Conservation (phyloP, 2,329 filamentous ascomycete species). For the Coniochaeta prunicola region DNA sequence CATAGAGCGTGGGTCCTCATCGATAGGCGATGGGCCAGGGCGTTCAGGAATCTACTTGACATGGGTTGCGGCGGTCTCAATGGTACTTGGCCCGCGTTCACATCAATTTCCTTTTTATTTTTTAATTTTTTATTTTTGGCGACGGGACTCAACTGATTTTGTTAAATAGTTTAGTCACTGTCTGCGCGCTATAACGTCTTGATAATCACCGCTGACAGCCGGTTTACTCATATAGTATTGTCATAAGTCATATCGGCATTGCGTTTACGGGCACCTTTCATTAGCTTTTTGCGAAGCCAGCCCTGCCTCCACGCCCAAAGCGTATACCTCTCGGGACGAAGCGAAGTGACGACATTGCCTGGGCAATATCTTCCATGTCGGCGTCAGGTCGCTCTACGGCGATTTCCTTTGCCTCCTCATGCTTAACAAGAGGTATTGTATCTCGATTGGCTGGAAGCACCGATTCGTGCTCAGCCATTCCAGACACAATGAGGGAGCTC, state of each 20-base stretch:
- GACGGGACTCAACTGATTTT: not conserved
- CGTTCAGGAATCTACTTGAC: not conserved
- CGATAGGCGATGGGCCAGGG: not conserved
- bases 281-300: constrained; percentile 45
- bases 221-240: not conserved
- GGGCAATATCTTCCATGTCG: constrained; percentile 56
- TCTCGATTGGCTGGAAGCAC: not conserved
- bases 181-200: not conserved
- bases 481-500: constrained; percentile 8
- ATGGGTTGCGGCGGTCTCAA: not conserved
- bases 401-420: constrained; percentile 2
- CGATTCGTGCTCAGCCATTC: not conserved
- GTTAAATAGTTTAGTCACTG: not conserved
- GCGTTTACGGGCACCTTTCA: not conserved
- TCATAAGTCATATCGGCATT: not conserved
- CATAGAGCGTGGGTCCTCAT: not conserved
- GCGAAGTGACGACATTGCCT: constrained; percentile 63
- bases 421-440: not conserved
- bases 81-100: too few relatives aligned
- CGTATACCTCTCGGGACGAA: constrained; percentile 63
- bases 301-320: constrained; percentile 51
- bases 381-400: constrained; percentile 26
- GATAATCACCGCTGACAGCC: constrained; percentile 1
- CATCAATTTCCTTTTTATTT: too few relatives aligned
- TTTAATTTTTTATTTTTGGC: too few relatives aligned